Evolutionary conservation across 2,329 filamentous ascomycete species (phyloP).

Genomic region (Ophiostoma himal-ulmi): DNA sequence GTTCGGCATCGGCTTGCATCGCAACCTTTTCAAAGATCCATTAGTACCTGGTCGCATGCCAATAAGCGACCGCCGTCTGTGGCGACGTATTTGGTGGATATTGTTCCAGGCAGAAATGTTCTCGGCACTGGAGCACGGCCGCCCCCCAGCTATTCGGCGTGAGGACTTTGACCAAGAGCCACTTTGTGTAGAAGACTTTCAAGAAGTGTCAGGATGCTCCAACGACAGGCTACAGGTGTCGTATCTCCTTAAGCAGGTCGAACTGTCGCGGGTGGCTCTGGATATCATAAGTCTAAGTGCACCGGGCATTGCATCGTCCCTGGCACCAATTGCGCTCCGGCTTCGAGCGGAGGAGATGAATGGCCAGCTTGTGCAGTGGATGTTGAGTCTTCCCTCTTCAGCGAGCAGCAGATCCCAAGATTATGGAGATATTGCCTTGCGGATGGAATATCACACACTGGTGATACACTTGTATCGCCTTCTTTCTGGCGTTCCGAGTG

Average conservation of each 20-base stretch:
- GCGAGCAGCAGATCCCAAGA: neutral
- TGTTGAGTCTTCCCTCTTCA: conserved; percentile 13
- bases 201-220: neutral
- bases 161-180: conserved; percentile 47
- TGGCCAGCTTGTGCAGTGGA: conserved; percentile 19
- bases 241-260: conserved; percentile 1
- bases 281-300: conserved; percentile 12
- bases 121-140: conserved; percentile 40
- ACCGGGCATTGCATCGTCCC: neutral
- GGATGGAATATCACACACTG: conserved; percentile 20
- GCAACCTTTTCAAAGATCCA: conserved; percentile 23
- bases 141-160: conserved; percentile 47
- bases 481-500: neutral
- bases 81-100: conserved; percentile 37
- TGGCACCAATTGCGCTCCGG: neutral
- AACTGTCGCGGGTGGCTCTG: conserved; percentile 19
- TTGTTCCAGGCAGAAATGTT: conserved; percentile 38
- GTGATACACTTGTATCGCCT: conserved; percentile 22
- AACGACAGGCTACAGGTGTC: conserved; percentile 1
- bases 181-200: conserved; percentile 41
- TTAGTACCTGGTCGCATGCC: conserved; percentile 19
- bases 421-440: conserved; percentile 17
- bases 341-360: conserved; percentile 15
- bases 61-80: conserved; percentile 16
- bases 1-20: conserved; percentile 20